A percentile compares a stretch with the other conserved stretches of the same genome.
Conservation (phyloP, 1,139 yeast species). For the Cylindricascospora bacillispora region DNA sequence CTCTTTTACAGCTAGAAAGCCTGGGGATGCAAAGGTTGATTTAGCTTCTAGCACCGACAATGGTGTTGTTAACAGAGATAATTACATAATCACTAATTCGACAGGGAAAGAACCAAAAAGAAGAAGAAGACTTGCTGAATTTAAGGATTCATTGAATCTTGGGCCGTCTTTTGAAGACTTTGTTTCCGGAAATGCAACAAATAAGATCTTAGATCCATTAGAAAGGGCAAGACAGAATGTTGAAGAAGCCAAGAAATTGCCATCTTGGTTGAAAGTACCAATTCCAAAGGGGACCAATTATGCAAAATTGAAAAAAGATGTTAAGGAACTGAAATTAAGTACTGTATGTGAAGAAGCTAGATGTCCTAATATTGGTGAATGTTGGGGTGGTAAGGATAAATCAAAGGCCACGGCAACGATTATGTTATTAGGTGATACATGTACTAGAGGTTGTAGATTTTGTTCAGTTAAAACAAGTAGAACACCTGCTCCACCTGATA, state of each 20-base stretch:
- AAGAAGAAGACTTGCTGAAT: conserved; percentile 44
- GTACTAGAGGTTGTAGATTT: conserved; percentile 96
- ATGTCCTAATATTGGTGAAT: conserved; percentile 97
- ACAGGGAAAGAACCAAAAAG: too few relatives aligned
- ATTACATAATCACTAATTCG: too few relatives aligned
- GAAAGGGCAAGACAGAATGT: conserved; percentile 46
- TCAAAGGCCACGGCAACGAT: conserved; percentile 98
- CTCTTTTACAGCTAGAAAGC: too few relatives aligned
- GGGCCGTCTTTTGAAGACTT: conserved; percentile 96
- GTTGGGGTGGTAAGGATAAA: conserved; percentile 95
- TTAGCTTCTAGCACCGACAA: too few relatives aligned
- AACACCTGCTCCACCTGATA: conserved; percentile 79
- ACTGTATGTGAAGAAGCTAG: conserved; percentile 98
- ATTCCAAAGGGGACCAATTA: conserved; percentile 86
- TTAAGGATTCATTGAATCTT: conserved; percentile 58
- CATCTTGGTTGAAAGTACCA: conserved; percentile 89
- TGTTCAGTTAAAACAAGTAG: conserved; percentile 93
- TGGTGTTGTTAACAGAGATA: too few relatives aligned
- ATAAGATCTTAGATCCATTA: conserved; percentile 51
- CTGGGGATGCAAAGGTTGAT: too few relatives aligned
- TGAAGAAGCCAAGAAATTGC: conserved; percentile 37
- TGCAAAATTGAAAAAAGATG: conserved; percentile 70
- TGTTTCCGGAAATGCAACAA: conserved; percentile 64
- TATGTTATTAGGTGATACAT: conserved; percentile 96
- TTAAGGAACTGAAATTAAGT: conserved; percentile 75